These are phyloP conservation scores for Castanea sativa DNA, from an alignment of 306 rosid genomes.

Conservation along the genomic window DNA sequence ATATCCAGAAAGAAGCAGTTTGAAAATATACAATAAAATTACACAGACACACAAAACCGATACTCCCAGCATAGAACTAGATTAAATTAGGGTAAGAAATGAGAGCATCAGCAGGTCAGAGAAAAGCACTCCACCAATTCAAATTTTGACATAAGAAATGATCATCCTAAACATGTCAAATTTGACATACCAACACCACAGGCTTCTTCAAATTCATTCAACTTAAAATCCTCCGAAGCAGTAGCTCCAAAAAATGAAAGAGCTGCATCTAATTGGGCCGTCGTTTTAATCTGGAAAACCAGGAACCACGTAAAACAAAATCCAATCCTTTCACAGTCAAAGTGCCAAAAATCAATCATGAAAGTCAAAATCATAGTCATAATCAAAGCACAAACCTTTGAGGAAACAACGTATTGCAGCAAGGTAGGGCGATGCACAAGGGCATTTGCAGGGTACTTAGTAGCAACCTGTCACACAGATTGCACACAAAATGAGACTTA, in stretches of 20 bases:
- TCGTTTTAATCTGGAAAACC: constrained; percentile 66
- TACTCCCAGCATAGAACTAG: constrained; percentile 7
- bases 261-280: constrained; percentile 88
- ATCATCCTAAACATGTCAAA: background rate
- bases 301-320: constrained; percentile 17
- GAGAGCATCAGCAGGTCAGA: constrained; percentile 7
- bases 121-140: background rate
- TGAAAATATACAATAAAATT: background rate
- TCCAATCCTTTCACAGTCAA: background rate
- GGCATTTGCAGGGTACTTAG: constrained; percentile 85
- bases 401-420: constrained; percentile 57
- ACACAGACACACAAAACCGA: background rate
- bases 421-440: constrained; percentile 71
- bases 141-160: constrained; percentile 2
- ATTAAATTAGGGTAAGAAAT: constrained; percentile 3
- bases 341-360: background rate
- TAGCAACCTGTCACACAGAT: constrained; percentile 70
- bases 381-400: constrained; percentile 47
- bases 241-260: constrained; percentile 51
- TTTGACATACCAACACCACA: constrained; percentile 88
- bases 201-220: constrained; percentile 69
- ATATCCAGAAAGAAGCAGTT: background rate
- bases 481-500: background rate
- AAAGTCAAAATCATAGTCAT: background rate
- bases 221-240: constrained; percentile 48